Base-by-base conservation (phyloP, 2,329 filamentous ascomycete species). In the Tolypocladium tundrense region DNA sequence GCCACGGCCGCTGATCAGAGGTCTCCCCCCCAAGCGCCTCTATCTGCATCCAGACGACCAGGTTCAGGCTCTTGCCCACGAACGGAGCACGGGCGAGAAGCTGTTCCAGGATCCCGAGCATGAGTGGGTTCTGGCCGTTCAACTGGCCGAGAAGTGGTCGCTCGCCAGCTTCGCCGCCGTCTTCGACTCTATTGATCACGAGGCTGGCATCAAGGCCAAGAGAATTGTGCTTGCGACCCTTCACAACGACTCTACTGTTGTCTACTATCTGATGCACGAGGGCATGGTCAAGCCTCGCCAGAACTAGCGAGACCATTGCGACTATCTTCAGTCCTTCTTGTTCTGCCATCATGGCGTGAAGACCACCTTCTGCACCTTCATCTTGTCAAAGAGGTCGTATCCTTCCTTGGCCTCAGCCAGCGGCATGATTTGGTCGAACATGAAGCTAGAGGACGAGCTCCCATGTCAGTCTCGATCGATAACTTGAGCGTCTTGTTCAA, bases 31-130 rank as follows among this genome's bases (percentile, higher is more conserved):
- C 0, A 80, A 82, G 51, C 82, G 86, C 52, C 78, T 91, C 48
- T 93, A 94, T 71, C 77, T 89, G 55, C 88, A 94, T 67, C 89
- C 90, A 1, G 90, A 94, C 69, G 89, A 92, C 73, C 90, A 93
- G 73, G 85, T 90, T 62, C 85, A 83, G 62, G 80, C 88, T 57
- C 77, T 92, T 57, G 85, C 86, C 63, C 77, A 79, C 37, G 83
- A 85, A 62, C 77, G 78, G 62, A 71, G 74, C 14, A 74, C 74
- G 1, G 77, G 77, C 16, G 70, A 76, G 57, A 70, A 70, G 50
- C 73, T 81, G 19, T 58, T 63, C 14, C 80, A 82, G 65, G 73
- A 70, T 16, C 77, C 83, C 2, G 83, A 88, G 72, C 70, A 77
- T 51, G 90, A 93, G 73, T 93, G 88, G 88, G 86, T 94, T 31